Evolutionary conservation across 176 grass and related monocot species (phyloP), one percentile per base, ranked within the genome.

Genomic region (Hordeum marinum): DNA sequence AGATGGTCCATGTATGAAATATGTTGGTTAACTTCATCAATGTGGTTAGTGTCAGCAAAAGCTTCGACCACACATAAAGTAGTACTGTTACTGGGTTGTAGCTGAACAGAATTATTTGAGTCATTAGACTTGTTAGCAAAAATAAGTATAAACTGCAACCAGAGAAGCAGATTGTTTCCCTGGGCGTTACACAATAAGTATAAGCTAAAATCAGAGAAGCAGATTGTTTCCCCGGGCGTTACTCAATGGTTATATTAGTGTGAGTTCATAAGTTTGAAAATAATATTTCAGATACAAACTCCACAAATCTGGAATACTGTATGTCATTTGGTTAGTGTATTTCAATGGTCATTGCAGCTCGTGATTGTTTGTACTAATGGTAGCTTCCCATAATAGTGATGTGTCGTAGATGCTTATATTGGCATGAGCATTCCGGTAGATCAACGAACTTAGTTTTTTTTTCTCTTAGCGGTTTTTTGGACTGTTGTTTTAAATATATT

Each of bases 151-250:
- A 61, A 4, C 26, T 81, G 32, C 6, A 4, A 29, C 39, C 7
- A 48, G 65, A 77, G 46, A 70, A 52, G 29, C 70, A 39, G 48
- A 23, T 45, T 83, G 69, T 83, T 70, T 88, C 0, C 41, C 6
- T 32, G 0, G 68, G 55, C 2, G 11, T 26, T 60, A 82, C 21
- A 76, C 20, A 35, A 74, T 62, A 67, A 65, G 58, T 35, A 40
- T 21, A 54, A 61, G 6, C 26, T 81, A 24, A 4, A 4, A 29
- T 50, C 7, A 48, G 65, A 77, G 46, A 70, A 52, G 29, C 70
- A 39, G 48, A 23, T 45, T 83, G 69, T 83, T 70, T 88, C 0
- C 41, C 6, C 43, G 0, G 68, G 55, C 2, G 11, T 26, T 60
- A 82, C 21, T 84, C 20, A 35, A 74, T 62, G 61, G 32, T 63